These are phyloP conservation scores for Gossypium longicalyx DNA, from an alignment of 345 rosid species.

Conservation along the genomic window DNA sequence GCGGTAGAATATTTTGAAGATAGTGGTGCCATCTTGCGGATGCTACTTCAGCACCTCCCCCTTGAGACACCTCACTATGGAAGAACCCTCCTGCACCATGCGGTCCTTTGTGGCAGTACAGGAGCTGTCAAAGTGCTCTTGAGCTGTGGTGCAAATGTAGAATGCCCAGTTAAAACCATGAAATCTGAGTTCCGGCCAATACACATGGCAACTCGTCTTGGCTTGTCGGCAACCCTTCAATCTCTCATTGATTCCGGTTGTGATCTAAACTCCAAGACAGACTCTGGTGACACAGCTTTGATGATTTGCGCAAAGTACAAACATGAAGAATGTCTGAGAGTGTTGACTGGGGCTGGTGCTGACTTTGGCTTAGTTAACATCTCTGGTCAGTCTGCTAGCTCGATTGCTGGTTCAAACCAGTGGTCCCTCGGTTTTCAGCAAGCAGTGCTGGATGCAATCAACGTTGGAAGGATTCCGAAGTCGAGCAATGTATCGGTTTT, in stretches of 20 bases:
- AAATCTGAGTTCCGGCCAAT: conserved; percentile 59
- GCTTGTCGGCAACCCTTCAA: conserved; percentile 49
- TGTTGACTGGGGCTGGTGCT: conserved; percentile 68
- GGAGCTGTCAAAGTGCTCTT: conserved; percentile 70
- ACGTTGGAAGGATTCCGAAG: conserved; percentile 48
- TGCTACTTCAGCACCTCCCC: conserved; percentile 54
- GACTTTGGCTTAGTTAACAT: conserved; percentile 71
- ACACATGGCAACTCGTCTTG: conserved; percentile 81
- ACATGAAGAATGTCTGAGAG: conserved; percentile 53
- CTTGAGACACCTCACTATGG: conserved; percentile 53
- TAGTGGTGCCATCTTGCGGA: conserved; percentile 62
- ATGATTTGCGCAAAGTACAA: conserved; percentile 62
- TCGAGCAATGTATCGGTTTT: conserved; percentile 58
- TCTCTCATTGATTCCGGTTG: conserved; percentile 58
- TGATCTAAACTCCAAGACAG: conserved; percentile 65
- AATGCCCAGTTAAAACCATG: conserved; percentile 45
- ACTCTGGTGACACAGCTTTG: conserved; percentile 70
- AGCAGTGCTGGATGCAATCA: conserved; percentile 49
- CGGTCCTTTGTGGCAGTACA: conserved; percentile 71
- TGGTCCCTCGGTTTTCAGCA: conserved; percentile 75
- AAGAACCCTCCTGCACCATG: conserved; percentile 91
- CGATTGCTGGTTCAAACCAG: conserved; percentile 46
- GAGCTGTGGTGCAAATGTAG: conserved; percentile 54
- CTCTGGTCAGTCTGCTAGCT: conserved; percentile 46
- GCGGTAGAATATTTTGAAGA: conserved; percentile 90